A percentile compares a stretch with the other conserved stretches of the same genome.
These are phyloP conservation scores for Tylopilus vinaceipallidus DNA, from an alignment of 768 basidiomycete genomes.

Conservation along the genomic window DNA sequence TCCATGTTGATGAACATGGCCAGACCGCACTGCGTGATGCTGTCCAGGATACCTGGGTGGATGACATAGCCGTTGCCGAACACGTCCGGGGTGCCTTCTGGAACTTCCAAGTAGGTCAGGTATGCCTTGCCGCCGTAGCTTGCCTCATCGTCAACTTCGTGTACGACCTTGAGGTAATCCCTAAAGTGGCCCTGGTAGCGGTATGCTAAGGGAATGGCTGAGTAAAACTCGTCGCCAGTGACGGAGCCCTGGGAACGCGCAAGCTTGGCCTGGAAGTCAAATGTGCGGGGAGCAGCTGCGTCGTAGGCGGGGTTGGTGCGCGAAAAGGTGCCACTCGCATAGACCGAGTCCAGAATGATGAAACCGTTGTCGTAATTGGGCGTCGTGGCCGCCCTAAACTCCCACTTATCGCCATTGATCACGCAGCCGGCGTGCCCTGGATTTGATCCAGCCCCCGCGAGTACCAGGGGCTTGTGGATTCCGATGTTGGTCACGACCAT, in stretches of 20 bases:
- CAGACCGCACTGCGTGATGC: constrained; percentile 33
- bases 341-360: constrained; percentile 31
- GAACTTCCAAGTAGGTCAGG: too few relatives aligned
- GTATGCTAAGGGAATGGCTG: constrained; percentile 16
- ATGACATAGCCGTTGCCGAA: constrained; percentile 31
- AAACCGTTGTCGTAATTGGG: too few relatives aligned
- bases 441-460: constrained; percentile 11
- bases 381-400: too few relatives aligned
- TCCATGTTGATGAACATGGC: constrained; percentile 30
- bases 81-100: constrained; percentile 28
- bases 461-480: constrained; percentile 32
- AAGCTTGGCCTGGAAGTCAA: constrained; percentile 24
- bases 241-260: constrained; percentile 13
- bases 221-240: constrained; percentile 19
- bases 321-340: constrained; percentile 28
- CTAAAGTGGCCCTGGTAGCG: constrained; percentile 25
- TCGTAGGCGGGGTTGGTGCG: too few relatives aligned
- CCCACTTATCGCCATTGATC: constrained; percentile 25
- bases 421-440: constrained; percentile 27
- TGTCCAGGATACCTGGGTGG: constrained; percentile 35
- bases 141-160: too few relatives aligned
- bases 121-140: too few relatives aligned
- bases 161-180: too few relatives aligned
- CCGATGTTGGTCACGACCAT: constrained; percentile 26
- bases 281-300: constrained; percentile 16